phyloP scores from a whole-genome alignment of 805 yeast species.

The Yamadazyma tumulicola region DNA sequence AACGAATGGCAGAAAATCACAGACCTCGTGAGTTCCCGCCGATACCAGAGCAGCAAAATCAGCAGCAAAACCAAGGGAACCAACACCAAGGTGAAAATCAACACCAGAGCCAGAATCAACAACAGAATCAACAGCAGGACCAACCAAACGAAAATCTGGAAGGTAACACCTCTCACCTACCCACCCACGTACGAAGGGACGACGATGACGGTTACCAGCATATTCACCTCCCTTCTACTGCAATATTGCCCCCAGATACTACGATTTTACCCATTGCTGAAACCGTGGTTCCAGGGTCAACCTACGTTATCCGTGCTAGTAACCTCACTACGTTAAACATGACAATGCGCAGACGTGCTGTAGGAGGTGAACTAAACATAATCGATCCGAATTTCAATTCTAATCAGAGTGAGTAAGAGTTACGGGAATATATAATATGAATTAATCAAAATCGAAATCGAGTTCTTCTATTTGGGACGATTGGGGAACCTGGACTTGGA shows the following conservation, averaged over 20 bases:
- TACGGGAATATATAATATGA: neutral
- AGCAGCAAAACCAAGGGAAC: too few relatives aligned
- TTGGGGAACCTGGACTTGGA: neutral
- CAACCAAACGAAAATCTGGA: too few relatives aligned
- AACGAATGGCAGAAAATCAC: too few relatives aligned
- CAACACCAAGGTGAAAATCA: too few relatives aligned
- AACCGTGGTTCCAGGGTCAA: constrained; percentile 7
- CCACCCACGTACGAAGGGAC: too few relatives aligned
- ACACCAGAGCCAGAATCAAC: too few relatives aligned
- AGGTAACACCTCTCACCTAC: too few relatives aligned
- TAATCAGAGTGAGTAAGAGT: neutral
- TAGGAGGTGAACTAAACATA: constrained; percentile 12
- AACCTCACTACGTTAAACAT: constrained; percentile 15
- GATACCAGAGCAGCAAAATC: too few relatives aligned
- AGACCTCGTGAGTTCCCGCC: too few relatives aligned
- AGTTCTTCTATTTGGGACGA: constrained; percentile 2
- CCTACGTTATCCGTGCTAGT: constrained; percentile 19
- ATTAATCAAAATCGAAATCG: neutral
- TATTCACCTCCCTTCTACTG: constrained; percentile 21
- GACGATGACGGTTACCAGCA: constrained; percentile 14
- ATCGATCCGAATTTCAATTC: constrained; percentile 9
- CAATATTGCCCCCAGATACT: constrained; percentile 31
- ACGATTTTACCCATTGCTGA: constrained; percentile 22
- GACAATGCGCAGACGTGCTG: constrained; percentile 7
- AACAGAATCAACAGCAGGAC: too few relatives aligned